Evolutionary conservation across 2,329 filamentous ascomycete species (phyloP).

Genomic region (Incumbomyces delicatus): DNA sequence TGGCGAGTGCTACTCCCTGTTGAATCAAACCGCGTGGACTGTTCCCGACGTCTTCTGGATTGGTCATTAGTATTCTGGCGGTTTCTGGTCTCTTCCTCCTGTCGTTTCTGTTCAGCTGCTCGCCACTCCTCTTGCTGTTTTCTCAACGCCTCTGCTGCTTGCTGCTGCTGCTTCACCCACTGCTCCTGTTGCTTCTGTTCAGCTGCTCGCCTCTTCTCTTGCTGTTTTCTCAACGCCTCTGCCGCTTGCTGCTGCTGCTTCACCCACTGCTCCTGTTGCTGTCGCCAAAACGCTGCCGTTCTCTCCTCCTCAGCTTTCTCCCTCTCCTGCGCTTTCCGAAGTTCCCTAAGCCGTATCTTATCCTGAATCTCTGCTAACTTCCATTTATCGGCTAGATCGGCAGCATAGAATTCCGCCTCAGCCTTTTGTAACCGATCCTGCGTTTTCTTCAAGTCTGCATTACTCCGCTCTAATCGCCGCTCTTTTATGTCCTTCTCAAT

Average conservation of each 20-base stretch:
- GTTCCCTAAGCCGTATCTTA: slow-evolving; percentile 5
- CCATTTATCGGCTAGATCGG: slow-evolving; percentile 15
- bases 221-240: too few relatives aligned
- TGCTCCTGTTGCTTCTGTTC: slow-evolving; percentile 9
- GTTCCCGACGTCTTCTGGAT: too few relatives aligned
- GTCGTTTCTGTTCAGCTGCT: slow-evolving; percentile 11
- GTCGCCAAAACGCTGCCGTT: slow-evolving; percentile 2
- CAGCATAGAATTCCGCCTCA: slow-evolving; percentile 14
- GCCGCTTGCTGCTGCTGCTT: too few relatives aligned
- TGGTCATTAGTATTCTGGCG: slow-evolving; percentile 1
- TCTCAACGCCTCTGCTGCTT: slow-evolving; percentile 10
- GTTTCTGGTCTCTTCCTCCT: slow-evolving; percentile 9
- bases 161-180: not conserved
- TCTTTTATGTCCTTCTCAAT: slow-evolving; percentile 28
- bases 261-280: slow-evolving; percentile 3
- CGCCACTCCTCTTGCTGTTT: slow-evolving; percentile 13
- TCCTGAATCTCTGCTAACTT: slow-evolving; percentile 12
- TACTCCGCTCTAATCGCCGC: slow-evolving; percentile 17
- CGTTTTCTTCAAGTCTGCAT: slow-evolving; percentile 16
- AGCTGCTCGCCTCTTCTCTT: slow-evolving; percentile 12
- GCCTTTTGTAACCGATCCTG: slow-evolving; percentile 11
- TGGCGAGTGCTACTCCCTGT: too few relatives aligned
- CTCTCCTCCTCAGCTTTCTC: not conserved
- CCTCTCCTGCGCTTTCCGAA: slow-evolving; percentile 2
- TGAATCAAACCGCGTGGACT: too few relatives aligned